Conservation (phyloP, 75 land plant species). For the Pinus taeda region DNA sequence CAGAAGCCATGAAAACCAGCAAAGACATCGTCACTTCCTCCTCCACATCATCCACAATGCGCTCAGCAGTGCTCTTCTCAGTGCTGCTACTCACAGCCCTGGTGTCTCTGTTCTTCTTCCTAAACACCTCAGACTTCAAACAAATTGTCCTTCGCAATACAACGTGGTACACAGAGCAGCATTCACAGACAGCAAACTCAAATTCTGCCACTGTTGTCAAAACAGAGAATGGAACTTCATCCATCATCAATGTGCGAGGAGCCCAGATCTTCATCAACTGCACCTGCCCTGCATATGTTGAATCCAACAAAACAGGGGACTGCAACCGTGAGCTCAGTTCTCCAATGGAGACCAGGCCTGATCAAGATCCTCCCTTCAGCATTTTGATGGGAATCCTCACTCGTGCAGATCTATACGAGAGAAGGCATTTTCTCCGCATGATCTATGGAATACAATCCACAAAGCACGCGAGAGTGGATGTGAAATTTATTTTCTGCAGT, state of each 20-base stretch:
- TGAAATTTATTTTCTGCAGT: slow-evolving; percentile 59
- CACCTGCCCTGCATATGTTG: not conserved
- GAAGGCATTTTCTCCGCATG: slow-evolving; percentile 52
- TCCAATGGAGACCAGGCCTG: not conserved
- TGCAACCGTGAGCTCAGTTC: no score
- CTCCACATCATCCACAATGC: not conserved
- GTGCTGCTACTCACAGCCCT: not conserved
- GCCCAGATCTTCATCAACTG: slow-evolving; percentile 17
- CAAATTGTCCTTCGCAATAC: not conserved
- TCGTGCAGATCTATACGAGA: slow-evolving; percentile 33
- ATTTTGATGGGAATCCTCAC: slow-evolving; percentile 60
- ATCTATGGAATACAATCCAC: slow-evolving; percentile 51
- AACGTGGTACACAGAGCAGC: not conserved
- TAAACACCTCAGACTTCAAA: not conserved
- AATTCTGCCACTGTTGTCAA: not conserved
- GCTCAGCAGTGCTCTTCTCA: not conserved
- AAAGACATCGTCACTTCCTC: no score
- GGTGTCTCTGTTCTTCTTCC: not conserved
- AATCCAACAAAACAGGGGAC: not conserved
- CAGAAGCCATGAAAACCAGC: no score
- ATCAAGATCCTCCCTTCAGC: not conserved
- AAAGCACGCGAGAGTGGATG: slow-evolving; percentile 23
- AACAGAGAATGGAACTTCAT: not conserved
- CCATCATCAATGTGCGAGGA: not conserved
- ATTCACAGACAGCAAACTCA: not conserved